Conservation (phyloP, 2,329 filamentous ascomycete species). For the Blumeria hordei region DNA sequence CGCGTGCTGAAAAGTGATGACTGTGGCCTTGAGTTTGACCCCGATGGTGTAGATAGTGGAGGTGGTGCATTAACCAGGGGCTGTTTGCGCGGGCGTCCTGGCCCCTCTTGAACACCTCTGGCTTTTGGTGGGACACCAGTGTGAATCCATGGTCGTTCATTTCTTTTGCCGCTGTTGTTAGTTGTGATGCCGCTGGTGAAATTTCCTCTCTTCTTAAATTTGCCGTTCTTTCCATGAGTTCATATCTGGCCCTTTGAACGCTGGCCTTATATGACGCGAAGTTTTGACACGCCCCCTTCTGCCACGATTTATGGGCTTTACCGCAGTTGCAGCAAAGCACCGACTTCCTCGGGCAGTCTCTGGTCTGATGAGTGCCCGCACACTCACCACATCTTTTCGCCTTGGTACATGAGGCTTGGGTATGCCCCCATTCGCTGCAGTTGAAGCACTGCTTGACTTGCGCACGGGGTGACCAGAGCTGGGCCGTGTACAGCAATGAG, state of each 20-base stretch:
- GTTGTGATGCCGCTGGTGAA: not conserved
- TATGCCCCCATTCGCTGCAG: not conserved
- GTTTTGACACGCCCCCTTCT: not conserved
- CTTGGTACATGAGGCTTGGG: not conserved
- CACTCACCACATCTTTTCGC: not conserved
- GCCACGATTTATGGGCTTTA: not conserved
- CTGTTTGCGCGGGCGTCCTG: no score
- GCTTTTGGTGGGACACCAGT: no score
- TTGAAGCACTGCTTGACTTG: no score
- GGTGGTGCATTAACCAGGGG: no score
- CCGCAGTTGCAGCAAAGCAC: not conserved
- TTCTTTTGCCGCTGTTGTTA: no score
- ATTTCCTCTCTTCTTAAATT: not conserved
- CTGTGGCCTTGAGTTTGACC: no score
- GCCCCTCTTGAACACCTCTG: no score
- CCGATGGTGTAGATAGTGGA: no score
- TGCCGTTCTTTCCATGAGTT: not conserved
- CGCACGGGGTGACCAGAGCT: no score
- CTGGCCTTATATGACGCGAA: not conserved
- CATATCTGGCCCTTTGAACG: not conserved
- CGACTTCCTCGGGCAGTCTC: not conserved
- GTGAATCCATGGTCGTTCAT: no score
- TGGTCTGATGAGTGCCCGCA: not conserved
- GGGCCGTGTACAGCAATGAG: no score
- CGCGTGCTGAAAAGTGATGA: no score